Evolutionary conservation across 345 rosid genomes (phyloP).

Genomic region (Microcos paniculata): DNA sequence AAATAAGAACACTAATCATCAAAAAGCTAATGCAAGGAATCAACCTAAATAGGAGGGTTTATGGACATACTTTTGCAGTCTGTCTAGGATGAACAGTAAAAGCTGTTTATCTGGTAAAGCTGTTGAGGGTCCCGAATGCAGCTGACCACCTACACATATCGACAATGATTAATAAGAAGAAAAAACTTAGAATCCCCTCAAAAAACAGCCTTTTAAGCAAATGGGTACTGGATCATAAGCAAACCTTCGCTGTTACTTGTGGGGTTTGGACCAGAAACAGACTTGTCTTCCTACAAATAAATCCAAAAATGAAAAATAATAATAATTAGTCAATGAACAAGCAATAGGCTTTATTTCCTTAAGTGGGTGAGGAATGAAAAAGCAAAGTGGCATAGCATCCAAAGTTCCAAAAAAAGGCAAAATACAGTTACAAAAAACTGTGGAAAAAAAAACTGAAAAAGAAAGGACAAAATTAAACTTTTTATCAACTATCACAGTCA

Average conservation of each 20-base stretch:
- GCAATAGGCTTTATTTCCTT: conserved; percentile 13
- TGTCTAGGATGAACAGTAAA: conserved; percentile 94
- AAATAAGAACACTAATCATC: not conserved
- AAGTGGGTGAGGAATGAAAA: conserved; percentile 16
- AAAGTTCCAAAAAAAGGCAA: conserved; percentile 32
- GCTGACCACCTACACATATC: conserved; percentile 25
- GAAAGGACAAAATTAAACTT: conserved; percentile 47
- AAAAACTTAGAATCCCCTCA: conserved; percentile 4
- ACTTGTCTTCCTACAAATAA: conserved; percentile 42
- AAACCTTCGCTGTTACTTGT: conserved; percentile 43
- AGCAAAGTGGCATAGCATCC: conserved; percentile 27
- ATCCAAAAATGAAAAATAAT: not conserved
- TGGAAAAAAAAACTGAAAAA: conserved; percentile 22
- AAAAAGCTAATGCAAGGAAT: conserved; percentile 27
- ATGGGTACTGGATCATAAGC: conserved; percentile 17
- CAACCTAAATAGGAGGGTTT: conserved; percentile 23
- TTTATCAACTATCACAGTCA: conserved; percentile 25
- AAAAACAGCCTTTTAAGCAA: conserved; percentile 15
- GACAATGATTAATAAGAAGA: conserved; percentile 6
- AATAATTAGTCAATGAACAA: conserved; percentile 11
- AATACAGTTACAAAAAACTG: conserved; percentile 19
- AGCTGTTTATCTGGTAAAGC: conserved; percentile 97
- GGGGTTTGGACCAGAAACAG: conserved; percentile 36
- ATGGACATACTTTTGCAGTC: conserved; percentile 85
- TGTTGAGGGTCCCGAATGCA: conserved; percentile 74